Base-by-base conservation (phyloP, 225 moss, liverwort and hornwort genomes). In the Pseudisothecium myosuroides region DNA sequence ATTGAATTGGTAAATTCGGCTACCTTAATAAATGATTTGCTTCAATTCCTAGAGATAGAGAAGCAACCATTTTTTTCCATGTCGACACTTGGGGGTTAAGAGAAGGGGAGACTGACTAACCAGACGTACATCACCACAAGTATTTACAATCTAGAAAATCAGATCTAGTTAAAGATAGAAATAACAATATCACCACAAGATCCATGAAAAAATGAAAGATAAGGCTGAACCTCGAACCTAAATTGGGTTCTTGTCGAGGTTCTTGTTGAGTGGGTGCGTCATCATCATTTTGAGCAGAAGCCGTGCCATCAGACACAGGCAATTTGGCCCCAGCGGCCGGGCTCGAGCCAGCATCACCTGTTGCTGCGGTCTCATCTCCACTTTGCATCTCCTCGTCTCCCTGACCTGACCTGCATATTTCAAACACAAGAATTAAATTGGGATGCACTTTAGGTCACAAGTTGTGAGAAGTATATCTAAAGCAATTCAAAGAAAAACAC, bases 361-460 rank as follows among this genome's bases (percentile, higher is more conserved):
- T 58, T 76, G 90, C 85, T 61, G 89, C 61, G 47, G 81, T 91
- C 82, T 95, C 93, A 86, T 87, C 92, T 86, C 89, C 95, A 86
- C 87, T 92, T 92, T 75, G 92, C 90, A 82, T 77, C 88, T 90
- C 89, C 83, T 87, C 92, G 50, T 91, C 91, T 66, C 41, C 91
- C 67, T 91, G 91, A 81, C 76, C 90, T 95, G 93, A 89, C 84
- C 95, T 95, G 92, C 84, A 87, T 15, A 41, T 86, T 88, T 91
- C 88, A 87, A 91, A 88, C 41, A 87, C 52, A 74, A 74, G 32
- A 87, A 72, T 80, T 60, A 52, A 63, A 85, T 85, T 85, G 79
- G 26, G 50, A 71, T 77, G 78, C 55, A 55, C 71, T 41, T 56
- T 54, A 64, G 32, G 49, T 63, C 76, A 68, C 68, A 84, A 15